phyloP scores from a whole-genome alignment of 495 filamentous ascomycete species.

The Penicillium parvum region DNA sequence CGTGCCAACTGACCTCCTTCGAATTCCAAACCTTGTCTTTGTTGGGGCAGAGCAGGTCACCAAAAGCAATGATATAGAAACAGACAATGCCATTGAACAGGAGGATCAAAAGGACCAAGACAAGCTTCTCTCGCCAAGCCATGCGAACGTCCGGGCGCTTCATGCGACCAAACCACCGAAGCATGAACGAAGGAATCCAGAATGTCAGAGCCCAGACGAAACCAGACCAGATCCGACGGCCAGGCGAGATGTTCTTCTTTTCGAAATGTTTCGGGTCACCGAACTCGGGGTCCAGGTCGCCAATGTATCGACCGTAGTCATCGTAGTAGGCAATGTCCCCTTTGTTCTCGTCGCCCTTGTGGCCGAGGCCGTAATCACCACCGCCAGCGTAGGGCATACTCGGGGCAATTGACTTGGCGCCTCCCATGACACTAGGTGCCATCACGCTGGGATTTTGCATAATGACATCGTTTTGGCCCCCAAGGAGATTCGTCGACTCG shows the following conservation, averaged over 20 bases:
- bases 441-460: constrained; percentile 56
- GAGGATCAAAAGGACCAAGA: constrained; percentile 74
- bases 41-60: constrained; percentile 81
- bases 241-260: constrained; percentile 55
- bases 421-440: constrained; percentile 51
- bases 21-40: constrained; percentile 84
- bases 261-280: constrained; percentile 72
- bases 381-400: constrained; percentile 49
- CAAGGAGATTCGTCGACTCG: constrained; percentile 57
- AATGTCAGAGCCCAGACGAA: constrained; percentile 85
- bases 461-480: constrained; percentile 67
- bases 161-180: constrained; percentile 86
- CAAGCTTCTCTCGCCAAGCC: constrained; percentile 94
- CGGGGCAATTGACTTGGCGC: constrained; percentile 69
- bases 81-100: constrained; percentile 79
- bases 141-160: constrained; percentile 94
- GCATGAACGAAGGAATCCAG: constrained; percentile 86
- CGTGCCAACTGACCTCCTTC: constrained; percentile 66
- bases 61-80: constrained; percentile 90
- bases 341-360: constrained; percentile 76
- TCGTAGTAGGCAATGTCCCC: constrained; percentile 61
- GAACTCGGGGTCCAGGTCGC: constrained; percentile 68
- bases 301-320: constrained; percentile 51
- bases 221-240: constrained; percentile 71
- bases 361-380: constrained; percentile 84